Evolutionary conservation across 257 asterid species (phyloP), one percentile per base, ranked within the genome.

Genomic region (Jacaranda copaia): DNA sequence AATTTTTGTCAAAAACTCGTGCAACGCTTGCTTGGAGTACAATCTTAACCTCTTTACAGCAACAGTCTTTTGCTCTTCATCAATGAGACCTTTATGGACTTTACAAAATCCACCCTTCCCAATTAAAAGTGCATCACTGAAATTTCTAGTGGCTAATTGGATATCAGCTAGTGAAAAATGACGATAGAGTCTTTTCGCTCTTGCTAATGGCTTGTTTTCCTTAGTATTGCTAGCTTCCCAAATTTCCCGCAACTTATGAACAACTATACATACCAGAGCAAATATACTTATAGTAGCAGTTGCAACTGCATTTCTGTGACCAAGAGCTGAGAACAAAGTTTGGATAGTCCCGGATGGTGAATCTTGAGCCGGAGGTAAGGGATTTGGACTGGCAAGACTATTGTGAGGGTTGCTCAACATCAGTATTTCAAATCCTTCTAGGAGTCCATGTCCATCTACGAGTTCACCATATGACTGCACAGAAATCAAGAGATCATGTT

Each of bases 121-220:
- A 40, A 40, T 74, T 80, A 84, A 8, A 18, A 81, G 66, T 39
- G 78, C 85, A 52, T 63, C 59, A 48, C 63, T 81, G 78, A 87
- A 89, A 62, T 84, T 69, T 45, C 69, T 75, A 36, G 92, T 89
- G 6, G 87, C 75, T 16, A 60, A 69, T 42, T 36, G 73, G 45
- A 89, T 82, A 87, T 87, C 88, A 69, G 73, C 75, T 36, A 89
- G 76, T 0, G 88, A 81, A 72, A 89, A 89, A 15, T 63, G 80
- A 6, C 88, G 86, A 77, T 84, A 82, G 36, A 14, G 58, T 40
- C 63, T 72, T 15, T 72, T 85, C 3, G 82, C 82, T 60, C 70
- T 51, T 36, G 79, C 76, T 7, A 81, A 75, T 32, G 80, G 78
- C 70, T 15, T 43, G 49, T 15, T 57, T 56, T 71, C 77, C 59